phyloP scores from a whole-genome alignment of 1,139 yeast genomes.

The Candida buenavistaensis region DNA sequence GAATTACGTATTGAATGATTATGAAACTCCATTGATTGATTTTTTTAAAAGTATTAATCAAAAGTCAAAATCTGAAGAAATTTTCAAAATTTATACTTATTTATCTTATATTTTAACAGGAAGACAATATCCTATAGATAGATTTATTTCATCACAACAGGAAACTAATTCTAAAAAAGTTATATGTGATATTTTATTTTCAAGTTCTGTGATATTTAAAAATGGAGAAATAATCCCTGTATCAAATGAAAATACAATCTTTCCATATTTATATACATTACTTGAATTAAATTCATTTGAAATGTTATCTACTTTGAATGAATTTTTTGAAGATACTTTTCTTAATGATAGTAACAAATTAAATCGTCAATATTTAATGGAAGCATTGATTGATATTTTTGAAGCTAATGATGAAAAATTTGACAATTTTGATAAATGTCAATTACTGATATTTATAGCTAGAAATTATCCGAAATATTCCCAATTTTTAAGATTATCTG shows the following conservation, averaged over 20 bases:
- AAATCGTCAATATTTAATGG: conserved; percentile 66
- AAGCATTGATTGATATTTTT: conserved; percentile 58
- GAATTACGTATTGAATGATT: conserved; percentile 67
- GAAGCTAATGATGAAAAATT: conserved; percentile 33
- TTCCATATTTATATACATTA: conserved; percentile 58
- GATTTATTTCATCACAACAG: conserved; percentile 31
- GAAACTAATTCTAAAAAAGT: conserved; percentile 41
- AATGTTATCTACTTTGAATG: conserved; percentile 66
- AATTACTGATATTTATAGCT: conserved; percentile 68
- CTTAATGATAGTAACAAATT: conserved; percentile 49
- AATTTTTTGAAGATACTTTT: conserved; percentile 73
- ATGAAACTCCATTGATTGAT: conserved; percentile 62
- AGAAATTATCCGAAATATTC: conserved; percentile 76
- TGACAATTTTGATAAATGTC: conserved; percentile 32
- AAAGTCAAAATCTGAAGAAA: conserved; percentile 18
- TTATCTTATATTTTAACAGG: conserved; percentile 73
- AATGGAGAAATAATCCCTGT: conserved; percentile 6
- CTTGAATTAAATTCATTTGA: conserved; percentile 53
- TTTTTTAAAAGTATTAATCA: conserved; percentile 42
- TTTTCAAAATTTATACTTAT: conserved; percentile 53
- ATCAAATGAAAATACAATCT: conserved; percentile 39
- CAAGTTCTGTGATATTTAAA: conserved; percentile 10
- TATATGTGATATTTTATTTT: conserved; percentile 56
- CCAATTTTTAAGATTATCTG: conserved; percentile 74
- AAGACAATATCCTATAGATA: conserved; percentile 73